Conservation (phyloP, 2,329 filamentous ascomycete species). For the Fusarium sp. region DNA sequence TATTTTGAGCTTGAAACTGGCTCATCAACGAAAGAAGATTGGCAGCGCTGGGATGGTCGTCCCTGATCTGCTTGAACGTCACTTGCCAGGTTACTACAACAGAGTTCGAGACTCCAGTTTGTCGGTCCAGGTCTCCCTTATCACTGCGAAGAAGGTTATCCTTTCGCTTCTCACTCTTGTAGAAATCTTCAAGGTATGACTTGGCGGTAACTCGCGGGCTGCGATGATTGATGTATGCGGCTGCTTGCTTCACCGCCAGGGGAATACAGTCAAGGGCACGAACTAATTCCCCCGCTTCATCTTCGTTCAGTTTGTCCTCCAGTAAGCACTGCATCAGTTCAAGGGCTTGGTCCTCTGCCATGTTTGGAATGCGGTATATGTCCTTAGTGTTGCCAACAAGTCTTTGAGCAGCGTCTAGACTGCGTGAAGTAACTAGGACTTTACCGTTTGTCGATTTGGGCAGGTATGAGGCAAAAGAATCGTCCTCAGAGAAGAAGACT, state of each 20-base stretch:
- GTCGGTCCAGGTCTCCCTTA: conserved; percentile 29
- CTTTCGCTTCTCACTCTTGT: conserved; percentile 43
- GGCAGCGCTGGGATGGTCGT: not conserved
- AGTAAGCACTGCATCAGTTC: conserved; percentile 27
- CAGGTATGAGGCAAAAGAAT: conserved; percentile 21
- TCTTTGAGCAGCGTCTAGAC: conserved; percentile 4
- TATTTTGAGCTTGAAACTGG: conserved; percentile 7
- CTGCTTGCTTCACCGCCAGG: conserved; percentile 48
- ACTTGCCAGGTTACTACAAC: conserved; percentile 12
- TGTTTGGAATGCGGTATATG: conserved; percentile 13
- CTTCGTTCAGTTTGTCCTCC: not conserved
- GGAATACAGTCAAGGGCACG: conserved; percentile 44
- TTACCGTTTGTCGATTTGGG: conserved; percentile 26
- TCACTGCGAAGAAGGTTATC: conserved; percentile 44
- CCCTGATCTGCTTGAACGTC: conserved; percentile 14
- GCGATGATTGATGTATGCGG: conserved; percentile 42
- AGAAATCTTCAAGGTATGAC: conserved; percentile 48
- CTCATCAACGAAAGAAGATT: conserved; percentile 22
- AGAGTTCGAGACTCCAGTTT: conserved; percentile 5
- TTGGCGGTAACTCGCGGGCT: conserved; percentile 34
- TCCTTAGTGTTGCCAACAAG: conserved; percentile 5
- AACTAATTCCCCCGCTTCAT: conserved; percentile 18
- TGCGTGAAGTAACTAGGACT: conserved; percentile 37
- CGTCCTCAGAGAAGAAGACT: not conserved
- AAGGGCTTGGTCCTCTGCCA: conserved; percentile 25